phyloP scores from a whole-genome alignment of 306 rosid genomes.

The Crotalaria pallida region DNA sequence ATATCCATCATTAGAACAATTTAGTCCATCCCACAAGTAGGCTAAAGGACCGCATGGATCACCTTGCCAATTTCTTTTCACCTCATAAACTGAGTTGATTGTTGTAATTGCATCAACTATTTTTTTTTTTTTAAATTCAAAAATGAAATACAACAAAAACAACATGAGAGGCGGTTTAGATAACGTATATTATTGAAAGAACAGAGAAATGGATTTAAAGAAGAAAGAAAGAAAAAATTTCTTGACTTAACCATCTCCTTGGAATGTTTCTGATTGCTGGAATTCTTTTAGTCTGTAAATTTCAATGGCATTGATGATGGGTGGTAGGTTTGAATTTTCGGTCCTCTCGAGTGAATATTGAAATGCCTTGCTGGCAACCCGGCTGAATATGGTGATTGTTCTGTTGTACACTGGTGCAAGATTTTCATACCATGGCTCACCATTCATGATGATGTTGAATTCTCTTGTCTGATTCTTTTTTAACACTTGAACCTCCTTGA shows the following conservation, averaged over 20 bases:
- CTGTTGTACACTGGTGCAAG: no score
- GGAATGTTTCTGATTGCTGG: slow-evolving; percentile 23
- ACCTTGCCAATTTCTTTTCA: slow-evolving; percentile 52
- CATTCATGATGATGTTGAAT: no score
- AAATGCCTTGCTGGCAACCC: background rate
- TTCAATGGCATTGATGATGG: slow-evolving; percentile 38
- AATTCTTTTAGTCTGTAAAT: background rate
- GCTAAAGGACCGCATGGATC: slow-evolving; percentile 48
- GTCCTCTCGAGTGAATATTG: background rate
- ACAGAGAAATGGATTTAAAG: background rate
- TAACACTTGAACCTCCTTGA: no score
- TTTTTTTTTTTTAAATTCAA: no score
- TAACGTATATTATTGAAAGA: background rate
- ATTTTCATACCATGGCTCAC: no score
- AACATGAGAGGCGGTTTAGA: no score
- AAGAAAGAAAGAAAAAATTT: no score
- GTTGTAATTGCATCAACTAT: slow-evolving; percentile 47
- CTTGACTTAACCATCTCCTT: slow-evolving; percentile 30
- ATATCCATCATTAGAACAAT: slow-evolving; percentile 24
- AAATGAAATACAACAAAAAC: no score
- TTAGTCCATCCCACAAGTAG: slow-evolving; percentile 50
- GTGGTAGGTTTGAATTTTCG: slow-evolving; percentile 32
- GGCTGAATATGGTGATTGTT: no score
- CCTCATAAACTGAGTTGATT: slow-evolving; percentile 41
- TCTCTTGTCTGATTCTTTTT: no score